phyloP scores from a whole-genome alignment of 441 rosid genomes.

The Rhodomyrtus psidioides region DNA sequence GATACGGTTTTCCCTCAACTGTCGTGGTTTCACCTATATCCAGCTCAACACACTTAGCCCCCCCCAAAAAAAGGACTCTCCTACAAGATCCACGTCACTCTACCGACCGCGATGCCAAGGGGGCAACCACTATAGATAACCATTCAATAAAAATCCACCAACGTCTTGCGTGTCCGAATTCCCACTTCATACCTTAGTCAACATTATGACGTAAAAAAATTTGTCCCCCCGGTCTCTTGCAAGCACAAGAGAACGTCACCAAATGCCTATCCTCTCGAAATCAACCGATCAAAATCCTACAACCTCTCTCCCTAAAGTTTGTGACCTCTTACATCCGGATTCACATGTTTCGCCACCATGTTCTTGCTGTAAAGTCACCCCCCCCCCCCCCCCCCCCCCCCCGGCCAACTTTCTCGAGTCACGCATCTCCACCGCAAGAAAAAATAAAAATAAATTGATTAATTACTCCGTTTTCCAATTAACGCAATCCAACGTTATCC shows the following conservation, averaged over 20 bases:
- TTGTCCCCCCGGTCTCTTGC: neutral
- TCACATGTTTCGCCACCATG: neutral
- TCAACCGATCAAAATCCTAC: neutral
- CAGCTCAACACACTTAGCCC: neutral
- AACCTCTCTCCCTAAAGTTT: neutral
- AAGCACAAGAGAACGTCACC: neutral
- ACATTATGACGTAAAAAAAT: neutral
- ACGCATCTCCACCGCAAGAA: neutral
- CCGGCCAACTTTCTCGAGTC: neutral
- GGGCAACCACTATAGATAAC: neutral
- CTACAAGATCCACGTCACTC: neutral
- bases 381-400: no score
- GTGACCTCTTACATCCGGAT: neutral
- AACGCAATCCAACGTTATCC: slow-evolving; percentile 31
- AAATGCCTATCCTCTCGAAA: neutral
- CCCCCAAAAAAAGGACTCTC: neutral
- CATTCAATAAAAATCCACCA: neutral
- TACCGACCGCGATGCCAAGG: neutral
- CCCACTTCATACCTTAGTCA: neutral
- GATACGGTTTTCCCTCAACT: neutral
- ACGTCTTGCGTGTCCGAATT: neutral
- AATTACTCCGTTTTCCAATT: neutral
- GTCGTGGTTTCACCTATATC: neutral
- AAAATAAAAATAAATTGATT: no score
- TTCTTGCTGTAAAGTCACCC: neutral